Conservation (phyloP, 1,284 basidiomycete genomes). For the Tilletia horrida region DNA sequence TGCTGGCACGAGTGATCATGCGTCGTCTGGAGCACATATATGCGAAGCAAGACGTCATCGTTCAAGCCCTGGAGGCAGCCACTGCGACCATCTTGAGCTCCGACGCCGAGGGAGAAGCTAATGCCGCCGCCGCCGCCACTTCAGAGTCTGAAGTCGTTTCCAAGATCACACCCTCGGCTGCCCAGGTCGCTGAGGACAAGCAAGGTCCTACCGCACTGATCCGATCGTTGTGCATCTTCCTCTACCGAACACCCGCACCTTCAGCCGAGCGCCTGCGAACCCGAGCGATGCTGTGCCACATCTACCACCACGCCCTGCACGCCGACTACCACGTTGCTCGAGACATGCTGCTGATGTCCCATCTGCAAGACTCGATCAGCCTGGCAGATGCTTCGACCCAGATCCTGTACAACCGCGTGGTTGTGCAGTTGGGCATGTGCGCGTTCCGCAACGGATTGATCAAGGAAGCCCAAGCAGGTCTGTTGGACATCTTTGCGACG, state of each 20-base stretch:
- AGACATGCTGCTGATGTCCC: constrained; percentile 98
- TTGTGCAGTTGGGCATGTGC: constrained; percentile 93
- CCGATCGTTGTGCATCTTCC: constrained; percentile 81
- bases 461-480: constrained; percentile 84
- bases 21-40: constrained; percentile 96
- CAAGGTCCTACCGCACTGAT: constrained; percentile 67
- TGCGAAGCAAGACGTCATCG: constrained; percentile 87
- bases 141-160: constrained; percentile 30
- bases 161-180: constrained; percentile 42
- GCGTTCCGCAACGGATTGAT: constrained; percentile 95
- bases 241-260: constrained; percentile 75
- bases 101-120: constrained; percentile 61
- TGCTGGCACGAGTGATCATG: constrained; percentile 72
- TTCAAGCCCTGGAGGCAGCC: constrained; percentile 78
- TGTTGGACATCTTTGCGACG: constrained; percentile 93
- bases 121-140: constrained; percentile 51
- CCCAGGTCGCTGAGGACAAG: constrained; percentile 35
- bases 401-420: constrained; percentile 94
- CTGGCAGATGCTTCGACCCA: constrained; percentile 95
- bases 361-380: constrained; percentile 91
- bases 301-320: constrained; percentile 87
- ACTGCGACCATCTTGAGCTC: constrained; percentile 31
- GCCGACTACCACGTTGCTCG: constrained; percentile 95
- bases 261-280: constrained; percentile 82
- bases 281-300: constrained; percentile 93